These are phyloP conservation scores for Mycocentrospora acerina DNA, from an alignment of 2,329 filamentous ascomycete species.

Conservation along the genomic window DNA sequence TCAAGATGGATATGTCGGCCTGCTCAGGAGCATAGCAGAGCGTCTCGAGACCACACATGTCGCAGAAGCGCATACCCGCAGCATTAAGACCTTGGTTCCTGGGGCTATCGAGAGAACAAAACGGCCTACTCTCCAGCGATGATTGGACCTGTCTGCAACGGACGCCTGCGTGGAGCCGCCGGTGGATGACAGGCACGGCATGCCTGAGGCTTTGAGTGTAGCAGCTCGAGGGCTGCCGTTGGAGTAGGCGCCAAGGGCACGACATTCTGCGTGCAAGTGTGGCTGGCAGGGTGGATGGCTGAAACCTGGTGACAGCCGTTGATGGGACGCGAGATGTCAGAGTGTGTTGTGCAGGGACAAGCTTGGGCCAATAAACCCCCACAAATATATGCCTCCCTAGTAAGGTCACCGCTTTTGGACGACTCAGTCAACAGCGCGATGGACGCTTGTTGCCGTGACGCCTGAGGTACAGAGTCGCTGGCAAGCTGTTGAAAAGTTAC, in stretches of 20 bases:
- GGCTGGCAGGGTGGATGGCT: slow-evolving; percentile 29
- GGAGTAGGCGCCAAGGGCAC: slow-evolving; percentile 8
- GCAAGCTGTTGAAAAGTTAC: slow-evolving; percentile 11
- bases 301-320: slow-evolving; percentile 32
- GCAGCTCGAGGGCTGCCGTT: slow-evolving; percentile 31
- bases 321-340: slow-evolving; percentile 25
- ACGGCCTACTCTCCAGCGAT: slow-evolving; percentile 7
- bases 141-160: slow-evolving; percentile 27
- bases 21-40: slow-evolving; percentile 33
- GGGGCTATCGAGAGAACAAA: slow-evolving; percentile 18
- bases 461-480: slow-evolving; percentile 10
- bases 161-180: slow-evolving; percentile 33
- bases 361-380: slow-evolving; percentile 5
- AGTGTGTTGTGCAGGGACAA: slow-evolving; percentile 2
- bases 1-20: slow-evolving; percentile 26
- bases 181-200: slow-evolving; percentile 6
- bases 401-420: slow-evolving; percentile 3
- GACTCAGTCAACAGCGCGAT: slow-evolving; percentile 10
- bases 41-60: slow-evolving; percentile 37
- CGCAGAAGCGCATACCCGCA: slow-evolving; percentile 29
- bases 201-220: slow-evolving; percentile 26
- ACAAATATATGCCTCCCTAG: slow-evolving; percentile 1
- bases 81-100: slow-evolving; percentile 18
- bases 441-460: slow-evolving; percentile 5
- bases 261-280: slow-evolving; percentile 1